Percentiles rank a stretch among this genome's conserved stretches.
phyloP scores from a whole-genome alignment of 371 early-diverging fungal genomes.

The Rhizopus delemar region DNA sequence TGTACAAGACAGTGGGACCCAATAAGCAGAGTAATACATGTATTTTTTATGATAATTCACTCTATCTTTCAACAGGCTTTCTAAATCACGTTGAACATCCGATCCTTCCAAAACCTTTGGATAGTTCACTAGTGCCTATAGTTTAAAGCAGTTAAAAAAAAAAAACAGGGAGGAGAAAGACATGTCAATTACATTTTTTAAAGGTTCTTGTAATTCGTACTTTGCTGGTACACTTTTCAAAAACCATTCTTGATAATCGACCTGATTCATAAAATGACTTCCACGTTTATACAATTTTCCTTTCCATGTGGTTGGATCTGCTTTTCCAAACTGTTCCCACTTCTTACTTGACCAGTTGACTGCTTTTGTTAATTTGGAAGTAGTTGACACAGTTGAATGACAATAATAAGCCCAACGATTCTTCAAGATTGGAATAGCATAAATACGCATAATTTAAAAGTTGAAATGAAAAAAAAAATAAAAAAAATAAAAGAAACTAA shows the following conservation, averaged over 20 bases:
- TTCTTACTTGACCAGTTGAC: constrained; percentile 61
- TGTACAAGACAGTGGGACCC: constrained; percentile 70
- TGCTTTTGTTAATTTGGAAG: constrained; percentile 52
- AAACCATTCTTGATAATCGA: constrained; percentile 79
- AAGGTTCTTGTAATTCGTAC: constrained; percentile 43
- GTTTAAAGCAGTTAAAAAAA: neutral
- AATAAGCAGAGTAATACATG: constrained; percentile 68
- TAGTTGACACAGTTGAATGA: constrained; percentile 40
- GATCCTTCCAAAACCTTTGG: constrained; percentile 40
- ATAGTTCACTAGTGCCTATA: constrained; percentile 23
- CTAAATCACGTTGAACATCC: constrained; percentile 48
- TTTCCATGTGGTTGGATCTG: constrained; percentile 57
- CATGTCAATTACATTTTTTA: constrained; percentile 41
- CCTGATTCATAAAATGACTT: constrained; percentile 66
- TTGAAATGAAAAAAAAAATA: no score
- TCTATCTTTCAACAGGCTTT: constrained; percentile 47
- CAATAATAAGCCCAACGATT: constrained; percentile 59
- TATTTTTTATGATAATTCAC: constrained; percentile 73
- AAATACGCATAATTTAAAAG: constrained; percentile 33
- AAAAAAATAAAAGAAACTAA: constrained; percentile 8
- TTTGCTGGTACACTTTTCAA: constrained; percentile 72
- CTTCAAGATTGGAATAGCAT: constrained; percentile 49
- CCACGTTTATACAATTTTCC: constrained; percentile 64
- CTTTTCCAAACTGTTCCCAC: constrained; percentile 62
- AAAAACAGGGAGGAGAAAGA: neutral